Evolutionary conservation across 2,329 filamentous ascomycete genomes (phyloP).

Genomic region (Alternaria arborescens): DNA sequence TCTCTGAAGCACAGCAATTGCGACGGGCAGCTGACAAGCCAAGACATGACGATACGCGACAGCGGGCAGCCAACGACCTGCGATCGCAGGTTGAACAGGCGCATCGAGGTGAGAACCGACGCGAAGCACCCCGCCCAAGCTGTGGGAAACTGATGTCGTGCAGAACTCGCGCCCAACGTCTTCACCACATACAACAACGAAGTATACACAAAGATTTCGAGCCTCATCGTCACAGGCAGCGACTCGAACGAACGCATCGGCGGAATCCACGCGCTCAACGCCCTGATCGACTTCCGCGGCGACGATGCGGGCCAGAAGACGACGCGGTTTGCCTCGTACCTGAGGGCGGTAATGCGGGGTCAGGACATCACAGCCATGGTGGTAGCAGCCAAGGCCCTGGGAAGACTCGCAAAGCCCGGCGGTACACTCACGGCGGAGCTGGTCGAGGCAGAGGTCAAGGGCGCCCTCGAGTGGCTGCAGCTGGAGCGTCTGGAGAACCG

Average conservation of each 20-base stretch:
- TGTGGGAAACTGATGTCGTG: constrained; percentile 27
- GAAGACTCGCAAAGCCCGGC: constrained; percentile 88
- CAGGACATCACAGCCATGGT: constrained; percentile 93
- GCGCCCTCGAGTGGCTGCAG: constrained; percentile 94
- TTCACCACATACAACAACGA: constrained; percentile 76
- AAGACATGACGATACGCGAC: constrained; percentile 56
- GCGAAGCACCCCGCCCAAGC: constrained; percentile 21
- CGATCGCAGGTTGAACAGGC: constrained; percentile 55
- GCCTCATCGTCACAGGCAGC: constrained; percentile 82
- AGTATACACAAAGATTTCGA: constrained; percentile 71
- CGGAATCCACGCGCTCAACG: constrained; percentile 89
- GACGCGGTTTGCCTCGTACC: constrained; percentile 89
- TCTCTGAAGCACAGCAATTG: background rate
- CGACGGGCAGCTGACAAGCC: constrained; percentile 21
- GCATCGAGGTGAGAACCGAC: constrained; percentile 54
- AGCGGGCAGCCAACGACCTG: constrained; percentile 55
- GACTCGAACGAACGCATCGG: constrained; percentile 90
- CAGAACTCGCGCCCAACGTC: constrained; percentile 81
- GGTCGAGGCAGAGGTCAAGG: constrained; percentile 96
- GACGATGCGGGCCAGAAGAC: constrained; percentile 94
- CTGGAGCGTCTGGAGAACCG: constrained; percentile 93
- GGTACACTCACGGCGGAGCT: constrained; percentile 94
- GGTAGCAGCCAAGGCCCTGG: constrained; percentile 85
- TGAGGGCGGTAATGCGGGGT: constrained; percentile 86
- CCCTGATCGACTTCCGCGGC: constrained; percentile 94